phyloP scores from a whole-genome alignment of 2,329 filamentous ascomycete species.

The Fusarium sp. region DNA sequence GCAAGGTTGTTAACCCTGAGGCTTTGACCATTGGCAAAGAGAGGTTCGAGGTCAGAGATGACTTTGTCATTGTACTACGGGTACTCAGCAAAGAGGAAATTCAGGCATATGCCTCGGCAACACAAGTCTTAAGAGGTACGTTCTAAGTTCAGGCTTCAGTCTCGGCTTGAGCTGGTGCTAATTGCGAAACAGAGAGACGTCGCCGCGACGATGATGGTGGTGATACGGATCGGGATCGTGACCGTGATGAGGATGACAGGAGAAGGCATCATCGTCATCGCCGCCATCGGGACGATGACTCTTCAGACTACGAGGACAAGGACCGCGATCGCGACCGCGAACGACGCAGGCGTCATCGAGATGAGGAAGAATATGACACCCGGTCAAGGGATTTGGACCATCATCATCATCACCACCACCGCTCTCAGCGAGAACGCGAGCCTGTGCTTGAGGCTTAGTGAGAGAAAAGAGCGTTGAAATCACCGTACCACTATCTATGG shows the following conservation, averaged over 20 bases:
- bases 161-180: conserved; percentile 1
- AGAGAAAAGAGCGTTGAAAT: background rate
- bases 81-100: conserved; percentile 91
- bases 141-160: conserved; percentile 9
- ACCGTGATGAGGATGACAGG: conserved; percentile 43
- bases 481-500: background rate
- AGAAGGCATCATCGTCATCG: conserved; percentile 36
- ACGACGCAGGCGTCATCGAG: conserved; percentile 42
- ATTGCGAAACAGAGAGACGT: conserved; percentile 42
- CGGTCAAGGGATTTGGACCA: conserved; percentile 44
- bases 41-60: conserved; percentile 88
- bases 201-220: conserved; percentile 45
- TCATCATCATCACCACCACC: conserved; percentile 47
- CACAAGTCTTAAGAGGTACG: conserved; percentile 81
- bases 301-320: conserved; percentile 44
- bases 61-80: conserved; percentile 91
- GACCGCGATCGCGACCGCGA: conserved; percentile 49
- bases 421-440: conserved; percentile 45
- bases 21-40: conserved; percentile 88
- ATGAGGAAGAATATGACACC: conserved; percentile 41
- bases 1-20: conserved; percentile 87
- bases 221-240: conserved; percentile 41
- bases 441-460: conserved; percentile 28
- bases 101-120: conserved; percentile 82
- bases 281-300: conserved; percentile 39